Evolutionary conservation across 768 basidiomycete species (phyloP), one percentile per base, ranked within the genome.

Genomic region (Mycena filopes): DNA sequence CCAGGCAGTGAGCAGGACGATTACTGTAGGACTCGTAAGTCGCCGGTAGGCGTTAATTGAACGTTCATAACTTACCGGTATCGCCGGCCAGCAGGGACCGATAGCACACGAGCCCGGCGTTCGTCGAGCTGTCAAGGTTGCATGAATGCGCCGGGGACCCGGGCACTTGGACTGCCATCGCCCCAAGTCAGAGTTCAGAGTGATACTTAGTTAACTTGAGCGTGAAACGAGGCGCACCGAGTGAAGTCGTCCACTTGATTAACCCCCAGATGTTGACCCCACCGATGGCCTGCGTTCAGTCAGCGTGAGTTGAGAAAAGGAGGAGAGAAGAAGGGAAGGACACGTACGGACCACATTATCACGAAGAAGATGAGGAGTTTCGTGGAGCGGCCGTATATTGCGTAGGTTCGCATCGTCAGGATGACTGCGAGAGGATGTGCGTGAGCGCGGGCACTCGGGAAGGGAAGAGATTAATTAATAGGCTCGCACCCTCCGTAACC

Each of bases 331-430:
- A 8, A 50, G 21, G 48, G 2, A 7, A 2, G 26, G 25, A 59
- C 7, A 55, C 61, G 12, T 38, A 63, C 61, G 18, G 48, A 23
- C 61, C 61, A 63, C 61, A 63, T 42, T 13, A 40, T 15, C 20
- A n/a, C 5, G 15, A 63, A 46, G 28, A 48, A 55, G 18, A 28
- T 10, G 4, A 63, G 43, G 6, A 63, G 29, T 15, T 5, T 12
- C 6, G 12, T 21, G 2, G 61, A 56, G 8, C 18, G 5, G n/a
- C 33, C 54, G 46, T 55, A 63, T 25, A 63, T 20, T 3, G 61
- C 61, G 25, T 63, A 63, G 26, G 54, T 63, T 21, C 61, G 10
- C 16, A 55, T 31, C 4, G 47, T 63, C 23, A 63, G 36, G 23
- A 63, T 63, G 13, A 62, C 60, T 62, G 60, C 36, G 2, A 20